Base-by-base conservation (phyloP, 2,329 filamentous ascomycete genomes). In the Aspergillus terreus region DNA sequence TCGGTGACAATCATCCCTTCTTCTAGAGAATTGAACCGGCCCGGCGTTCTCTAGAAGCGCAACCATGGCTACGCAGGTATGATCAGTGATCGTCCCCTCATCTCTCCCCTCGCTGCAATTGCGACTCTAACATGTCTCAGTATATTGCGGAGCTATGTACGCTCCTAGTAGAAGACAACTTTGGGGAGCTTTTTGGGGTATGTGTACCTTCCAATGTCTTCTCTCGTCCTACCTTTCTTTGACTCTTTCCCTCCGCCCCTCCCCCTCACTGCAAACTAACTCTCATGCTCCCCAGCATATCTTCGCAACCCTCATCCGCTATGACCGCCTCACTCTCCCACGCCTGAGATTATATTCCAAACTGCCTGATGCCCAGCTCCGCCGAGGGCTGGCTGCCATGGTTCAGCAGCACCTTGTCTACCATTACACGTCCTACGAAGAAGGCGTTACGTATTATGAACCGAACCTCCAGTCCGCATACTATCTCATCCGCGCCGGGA, bases 121-220 rank as follows among this genome's bases (percentile, higher is more conserved):
- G 55, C 60, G 63, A 57, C 59, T 59, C 49, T 56, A 51, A 56
- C 54, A 56, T 43, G 60, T 58, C 43, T 50, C 30, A 90, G 77
- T 82, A 88, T 70, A 81, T 88, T 61, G 84, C 87, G 66, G 90
- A 96, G 82, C 88, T 97, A 67, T 96, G 90, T 78, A 83, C 86
- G 76, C 84, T 95, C 69, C 82, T 96, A 57, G 86, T 97, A 58
- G 85, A 91, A 68, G 91, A 96, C 69, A 81, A 89, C 53, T 92
- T 94, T 71, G 94, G 94, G 67, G 89, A 95, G 75, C 84, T 97
- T 53, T 90, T 91, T 56, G 90, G 90, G 69, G 92, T 96, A 87
- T 65, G 87, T 77, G 43, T 54, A 23, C 27, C 21, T n/a, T 42
- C 32, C 33, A 38, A 38, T 38, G 35, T 6, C 14, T 15, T n/a